phyloP scores from a whole-genome alignment of 2,329 filamentous ascomycete species.

The Pseudocercospora musae region DNA sequence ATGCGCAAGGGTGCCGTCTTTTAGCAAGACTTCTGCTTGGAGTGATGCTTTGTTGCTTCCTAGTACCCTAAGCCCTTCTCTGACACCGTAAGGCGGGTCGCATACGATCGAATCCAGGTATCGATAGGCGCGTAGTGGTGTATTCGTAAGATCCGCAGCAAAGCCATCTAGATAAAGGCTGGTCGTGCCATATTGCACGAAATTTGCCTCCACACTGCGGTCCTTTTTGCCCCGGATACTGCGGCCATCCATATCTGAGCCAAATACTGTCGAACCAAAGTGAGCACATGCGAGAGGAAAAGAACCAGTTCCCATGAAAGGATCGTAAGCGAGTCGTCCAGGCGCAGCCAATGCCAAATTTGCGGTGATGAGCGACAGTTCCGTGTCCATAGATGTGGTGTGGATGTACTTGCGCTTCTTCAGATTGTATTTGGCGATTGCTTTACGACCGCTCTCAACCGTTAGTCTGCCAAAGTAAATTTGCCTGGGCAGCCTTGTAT shows the following conservation, averaged over 20 bases:
- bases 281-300: constrained; percentile 88
- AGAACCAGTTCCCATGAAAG: constrained; percentile 91
- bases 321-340: constrained; percentile 87
- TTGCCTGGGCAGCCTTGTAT: constrained; percentile 53
- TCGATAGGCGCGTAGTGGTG: constrained; percentile 58
- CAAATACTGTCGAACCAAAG: constrained; percentile 79
- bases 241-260: constrained; percentile 90
- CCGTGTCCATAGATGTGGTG: constrained; percentile 96
- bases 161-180: constrained; percentile 72
- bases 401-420: constrained; percentile 94
- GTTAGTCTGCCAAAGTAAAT: constrained; percentile 73
- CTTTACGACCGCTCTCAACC: constrained; percentile 62
- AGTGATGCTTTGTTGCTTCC: constrained; percentile 63
- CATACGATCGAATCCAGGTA: constrained; percentile 89
- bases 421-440: constrained; percentile 73
- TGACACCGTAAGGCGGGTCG: constrained; percentile 92
- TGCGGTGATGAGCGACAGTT: constrained; percentile 84
- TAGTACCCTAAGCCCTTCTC: constrained; percentile 85
- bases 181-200: constrained; percentile 73
- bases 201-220: constrained; percentile 67
- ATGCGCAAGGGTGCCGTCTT: constrained; percentile 67
- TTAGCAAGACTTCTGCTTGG: constrained; percentile 55
- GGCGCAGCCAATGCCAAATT: constrained; percentile 82
- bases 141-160: constrained; percentile 82
- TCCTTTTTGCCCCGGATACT: constrained; percentile 69